Conservation (phyloP, 306 rosid species). For the Gastrolobium villosum region DNA sequence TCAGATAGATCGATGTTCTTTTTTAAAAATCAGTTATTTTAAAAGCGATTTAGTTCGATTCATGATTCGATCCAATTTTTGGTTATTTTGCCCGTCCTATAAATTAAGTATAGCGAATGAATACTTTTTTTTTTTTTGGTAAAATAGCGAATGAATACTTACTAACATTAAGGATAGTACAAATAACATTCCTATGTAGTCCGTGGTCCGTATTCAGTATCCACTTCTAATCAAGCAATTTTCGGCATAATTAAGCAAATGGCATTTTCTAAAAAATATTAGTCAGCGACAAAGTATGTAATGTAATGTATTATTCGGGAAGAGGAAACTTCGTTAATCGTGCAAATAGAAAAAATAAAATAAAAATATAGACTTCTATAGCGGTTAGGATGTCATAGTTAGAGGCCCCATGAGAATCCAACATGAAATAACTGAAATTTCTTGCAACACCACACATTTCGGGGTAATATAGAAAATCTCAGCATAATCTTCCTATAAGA, state of each 20-base stretch:
- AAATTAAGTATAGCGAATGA: no score
- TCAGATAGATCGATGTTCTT: constrained; percentile 6
- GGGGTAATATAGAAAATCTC: constrained; percentile 42
- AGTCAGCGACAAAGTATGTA: not conserved
- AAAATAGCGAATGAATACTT: no score
- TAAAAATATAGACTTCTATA: not conserved
- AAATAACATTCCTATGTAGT: no score
- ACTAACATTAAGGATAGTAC: no score
- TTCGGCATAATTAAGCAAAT: not conserved
- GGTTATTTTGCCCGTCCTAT: no score
- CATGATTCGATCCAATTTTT: no score
- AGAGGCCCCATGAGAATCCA: constrained; percentile 50
- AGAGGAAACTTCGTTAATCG: not conserved
- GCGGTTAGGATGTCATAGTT: constrained; percentile 56
- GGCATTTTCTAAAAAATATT: not conserved
- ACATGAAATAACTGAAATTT: constrained; percentile 37
- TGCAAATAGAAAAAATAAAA: not conserved
- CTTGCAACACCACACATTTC: constrained; percentile 29
- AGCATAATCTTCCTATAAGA: constrained; percentile 39
- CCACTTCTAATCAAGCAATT: no score
- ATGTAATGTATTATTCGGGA: not conserved
- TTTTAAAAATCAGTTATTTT: no score
- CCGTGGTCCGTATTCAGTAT: no score
- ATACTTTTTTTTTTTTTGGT: no score
- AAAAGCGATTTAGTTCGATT: no score